These are phyloP conservation scores for Amaranthus cruentus DNA, from an alignment of 148 eudicot species.

Conservation along the genomic window DNA sequence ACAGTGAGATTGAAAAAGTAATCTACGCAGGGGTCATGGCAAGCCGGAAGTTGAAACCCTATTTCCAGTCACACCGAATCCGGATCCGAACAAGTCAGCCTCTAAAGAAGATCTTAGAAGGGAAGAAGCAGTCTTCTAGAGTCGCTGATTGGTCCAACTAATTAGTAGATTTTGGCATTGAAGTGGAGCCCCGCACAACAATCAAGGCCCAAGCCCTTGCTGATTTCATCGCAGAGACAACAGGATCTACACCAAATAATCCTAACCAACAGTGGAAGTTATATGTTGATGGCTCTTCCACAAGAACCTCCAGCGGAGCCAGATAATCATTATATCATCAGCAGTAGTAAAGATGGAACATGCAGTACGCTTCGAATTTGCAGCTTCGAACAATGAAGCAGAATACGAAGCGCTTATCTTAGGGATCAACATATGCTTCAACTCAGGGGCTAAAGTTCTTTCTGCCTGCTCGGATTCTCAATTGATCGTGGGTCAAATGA, in stretches of 20 bases:
- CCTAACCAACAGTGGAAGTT: too few species aligned
- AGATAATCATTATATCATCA: neutral
- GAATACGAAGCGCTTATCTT: neutral
- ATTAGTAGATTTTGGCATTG: too few species aligned
- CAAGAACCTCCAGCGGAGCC: neutral
- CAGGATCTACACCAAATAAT: too few species aligned
- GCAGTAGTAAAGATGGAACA: neutral
- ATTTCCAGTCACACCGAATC: too few species aligned
- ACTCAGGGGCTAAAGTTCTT: neutral
- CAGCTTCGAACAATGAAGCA: neutral
- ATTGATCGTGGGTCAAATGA: neutral
- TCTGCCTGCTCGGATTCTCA: neutral
- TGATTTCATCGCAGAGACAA: too few species aligned
- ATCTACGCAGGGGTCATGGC: neutral
- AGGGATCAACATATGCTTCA: neutral
- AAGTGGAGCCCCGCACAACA: too few species aligned
- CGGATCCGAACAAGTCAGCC: too few species aligned
- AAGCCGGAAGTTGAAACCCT: neutral
- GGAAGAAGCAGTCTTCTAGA: too few species aligned
- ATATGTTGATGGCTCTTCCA: neutral
- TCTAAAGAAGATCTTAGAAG: too few species aligned
- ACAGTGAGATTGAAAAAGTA: neutral
- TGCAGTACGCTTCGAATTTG: neutral
- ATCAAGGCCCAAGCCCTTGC: too few species aligned
- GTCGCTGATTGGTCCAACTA: too few species aligned